A percentile compares a stretch with the other conserved stretches of the same genome.
Conservation (phyloP, 1,284 basidiomycete species). For the Amylostereum areolatum region DNA sequence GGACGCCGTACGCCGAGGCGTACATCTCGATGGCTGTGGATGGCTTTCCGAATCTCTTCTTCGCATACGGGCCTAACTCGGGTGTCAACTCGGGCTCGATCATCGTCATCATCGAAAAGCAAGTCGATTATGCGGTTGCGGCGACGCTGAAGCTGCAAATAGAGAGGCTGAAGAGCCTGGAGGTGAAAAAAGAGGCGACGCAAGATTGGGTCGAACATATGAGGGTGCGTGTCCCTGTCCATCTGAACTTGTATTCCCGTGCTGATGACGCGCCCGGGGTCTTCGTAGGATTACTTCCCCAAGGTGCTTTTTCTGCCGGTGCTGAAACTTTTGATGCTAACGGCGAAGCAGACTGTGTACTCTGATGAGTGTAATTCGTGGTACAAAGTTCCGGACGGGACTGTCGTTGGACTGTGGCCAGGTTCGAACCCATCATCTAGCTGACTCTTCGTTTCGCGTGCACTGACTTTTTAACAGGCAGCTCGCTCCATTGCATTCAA, state of each 20-base stretch:
- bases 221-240: conserved; percentile 24
- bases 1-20: conserved; percentile 38
- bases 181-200: conserved; percentile 44
- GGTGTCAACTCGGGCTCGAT: conserved; percentile 42
- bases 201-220: conserved; percentile 48
- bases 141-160: conserved; percentile 46
- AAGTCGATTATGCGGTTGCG: conserved; percentile 43
- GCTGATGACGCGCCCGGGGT: neutral
- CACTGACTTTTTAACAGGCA: conserved; percentile 29
- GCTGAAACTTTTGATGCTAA: neutral
- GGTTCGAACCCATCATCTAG: conserved; percentile 26
- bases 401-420: conserved; percentile 54
- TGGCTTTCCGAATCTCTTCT: conserved; percentile 54
- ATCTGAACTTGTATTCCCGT: no score
- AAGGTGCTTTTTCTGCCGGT: conserved; percentile 20
- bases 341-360: conserved; percentile 43
- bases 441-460: neutral
- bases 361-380: conserved; percentile 55
- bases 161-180: conserved; percentile 48
- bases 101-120: conserved; percentile 41
- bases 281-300: conserved; percentile 36
- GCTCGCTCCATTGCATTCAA: conserved; percentile 44
- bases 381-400: conserved; percentile 61
- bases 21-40: conserved; percentile 47
- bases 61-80: conserved; percentile 44